Evolutionary conservation across 2,329 filamentous ascomycete genomes (phyloP), one percentile per base, ranked within the genome.

Genomic region (Ascochyta fabae): DNA sequence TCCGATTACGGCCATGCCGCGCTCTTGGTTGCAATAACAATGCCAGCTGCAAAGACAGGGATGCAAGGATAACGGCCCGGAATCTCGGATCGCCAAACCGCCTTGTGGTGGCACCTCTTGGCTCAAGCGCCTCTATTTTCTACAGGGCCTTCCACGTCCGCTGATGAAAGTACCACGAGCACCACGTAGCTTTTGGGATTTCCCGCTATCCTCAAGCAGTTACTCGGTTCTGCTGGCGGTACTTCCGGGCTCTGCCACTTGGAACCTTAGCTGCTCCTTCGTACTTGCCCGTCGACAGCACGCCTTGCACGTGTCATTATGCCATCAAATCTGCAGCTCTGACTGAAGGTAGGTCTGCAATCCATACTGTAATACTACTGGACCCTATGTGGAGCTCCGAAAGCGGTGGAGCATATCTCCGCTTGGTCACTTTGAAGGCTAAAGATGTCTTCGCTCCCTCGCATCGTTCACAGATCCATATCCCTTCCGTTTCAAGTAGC

Each of bases 81-180:
- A 48, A 53, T 53, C 42, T 43, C 61, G 65, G 66, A 65, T 65
- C 63, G 58, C 58, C 65, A 61, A 62, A 58, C 59, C 59, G 58
- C 59, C 59, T 58, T 58, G 52, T 48, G 50, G 51, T 50, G 48
- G 43, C 48, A 40, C 49, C 19, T 41, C 62, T 58, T 65, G 62
- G 63, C 58, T 55, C 55, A 48, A 60, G 64, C 62, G 53, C 57
- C 53, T 51, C 52, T 62, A 55, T 56, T 55, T 65, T 58, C 51
- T 60, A 58, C 56, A 56, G 54, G 51, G 60, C 60, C 8, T 50
- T 61, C 57, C 36, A 55, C 56, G 50, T 61, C 65, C 62, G 66
- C 68, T 71, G 71, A 75, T 74, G 69, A 72, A 63, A 73, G 70
- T 72, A 69, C 68, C 64, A 56, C 56, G 56, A 67, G 61, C 64